Conservation (phyloP, 148 eudicot species). For the Camellia granthamiana region DNA sequence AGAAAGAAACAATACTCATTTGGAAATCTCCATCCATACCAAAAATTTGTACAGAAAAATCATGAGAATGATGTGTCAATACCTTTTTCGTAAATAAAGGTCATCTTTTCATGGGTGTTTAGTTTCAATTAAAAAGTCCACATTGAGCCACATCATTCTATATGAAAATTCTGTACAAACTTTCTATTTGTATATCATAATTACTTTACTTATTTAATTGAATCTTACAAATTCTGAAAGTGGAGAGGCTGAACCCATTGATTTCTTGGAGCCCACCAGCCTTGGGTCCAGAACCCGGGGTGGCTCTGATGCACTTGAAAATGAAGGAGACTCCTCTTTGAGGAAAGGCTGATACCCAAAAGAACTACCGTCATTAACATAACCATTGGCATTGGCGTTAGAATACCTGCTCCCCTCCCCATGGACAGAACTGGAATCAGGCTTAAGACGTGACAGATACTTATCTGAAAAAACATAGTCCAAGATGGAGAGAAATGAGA, state of each 20-base stretch:
- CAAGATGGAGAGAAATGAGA: slow-evolving; percentile 21
- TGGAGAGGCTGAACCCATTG: slow-evolving; percentile 52
- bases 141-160: too few species aligned
- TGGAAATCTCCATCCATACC: too few species aligned
- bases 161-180: too few species aligned
- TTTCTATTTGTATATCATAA: too few species aligned
- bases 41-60: too few species aligned
- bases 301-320: slow-evolving; percentile 43
- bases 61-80: too few species aligned
- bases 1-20: slow-evolving; percentile 5
- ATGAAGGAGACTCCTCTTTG: slow-evolving; percentile 43
- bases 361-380: slow-evolving; percentile 42
- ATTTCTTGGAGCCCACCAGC: slow-evolving; percentile 50
- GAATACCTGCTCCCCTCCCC: slow-evolving; percentile 54
- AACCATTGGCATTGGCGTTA: slow-evolving; percentile 45
- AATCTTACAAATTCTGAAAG: slow-evolving; percentile 68
- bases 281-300: slow-evolving; percentile 41
- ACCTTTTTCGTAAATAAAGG: too few species aligned
- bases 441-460: slow-evolving; percentile 54
- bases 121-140: too few species aligned
- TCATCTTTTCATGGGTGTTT: too few species aligned
- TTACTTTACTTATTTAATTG: not conserved
- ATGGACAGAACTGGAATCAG: slow-evolving; percentile 43
- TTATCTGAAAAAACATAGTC: slow-evolving; percentile 51
- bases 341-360: slow-evolving; percentile 40